phyloP scores from a whole-genome alignment of 2,329 filamentous ascomycete genomes.

The Nemania sp. region DNA sequence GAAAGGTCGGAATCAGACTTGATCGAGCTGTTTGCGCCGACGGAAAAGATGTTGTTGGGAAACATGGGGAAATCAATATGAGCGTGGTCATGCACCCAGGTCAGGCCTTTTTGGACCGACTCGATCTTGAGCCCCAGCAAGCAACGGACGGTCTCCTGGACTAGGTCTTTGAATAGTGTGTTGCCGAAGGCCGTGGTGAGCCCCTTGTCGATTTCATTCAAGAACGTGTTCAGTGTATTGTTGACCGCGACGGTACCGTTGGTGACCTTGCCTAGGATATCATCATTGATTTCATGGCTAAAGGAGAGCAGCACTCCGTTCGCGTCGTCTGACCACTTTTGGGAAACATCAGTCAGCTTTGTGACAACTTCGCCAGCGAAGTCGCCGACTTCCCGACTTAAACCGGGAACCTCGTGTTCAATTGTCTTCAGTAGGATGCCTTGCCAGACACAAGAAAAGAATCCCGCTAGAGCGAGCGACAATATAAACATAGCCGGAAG shows the following conservation, averaged over 20 bases:
- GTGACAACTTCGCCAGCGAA: constrained; percentile 79
- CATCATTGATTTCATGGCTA: constrained; percentile 78
- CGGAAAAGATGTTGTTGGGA: constrained; percentile 79
- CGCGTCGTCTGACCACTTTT: constrained; percentile 74
- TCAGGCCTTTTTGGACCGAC: constrained; percentile 83
- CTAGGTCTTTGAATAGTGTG: constrained; percentile 77
- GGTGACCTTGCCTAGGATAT: constrained; percentile 86
- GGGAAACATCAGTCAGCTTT: constrained; percentile 74
- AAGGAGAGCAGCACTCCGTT: constrained; percentile 73
- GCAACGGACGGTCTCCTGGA: constrained; percentile 81
- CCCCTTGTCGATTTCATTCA: constrained; percentile 73
- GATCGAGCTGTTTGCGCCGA: constrained; percentile 69
- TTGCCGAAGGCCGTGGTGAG: constrained; percentile 80
- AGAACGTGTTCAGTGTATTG: constrained; percentile 80
- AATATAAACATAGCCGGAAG: constrained; percentile 84
- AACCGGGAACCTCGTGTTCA: constrained; percentile 73
- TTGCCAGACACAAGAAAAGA: constrained; percentile 83
- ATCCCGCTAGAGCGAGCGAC: constrained; percentile 77
- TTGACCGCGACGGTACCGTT: constrained; percentile 84
- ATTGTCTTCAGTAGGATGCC: constrained; percentile 75
- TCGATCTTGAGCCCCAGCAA: constrained; percentile 87
- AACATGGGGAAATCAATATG: constrained; percentile 80
- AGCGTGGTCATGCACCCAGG: constrained; percentile 89
- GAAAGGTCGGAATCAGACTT: constrained; percentile 62
- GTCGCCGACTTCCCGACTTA: constrained; percentile 74